A percentile compares a stretch with the other conserved stretches of the same genome.
Conservation (phyloP, 306 rosid genomes). For the Sicyos baderoa region DNA sequence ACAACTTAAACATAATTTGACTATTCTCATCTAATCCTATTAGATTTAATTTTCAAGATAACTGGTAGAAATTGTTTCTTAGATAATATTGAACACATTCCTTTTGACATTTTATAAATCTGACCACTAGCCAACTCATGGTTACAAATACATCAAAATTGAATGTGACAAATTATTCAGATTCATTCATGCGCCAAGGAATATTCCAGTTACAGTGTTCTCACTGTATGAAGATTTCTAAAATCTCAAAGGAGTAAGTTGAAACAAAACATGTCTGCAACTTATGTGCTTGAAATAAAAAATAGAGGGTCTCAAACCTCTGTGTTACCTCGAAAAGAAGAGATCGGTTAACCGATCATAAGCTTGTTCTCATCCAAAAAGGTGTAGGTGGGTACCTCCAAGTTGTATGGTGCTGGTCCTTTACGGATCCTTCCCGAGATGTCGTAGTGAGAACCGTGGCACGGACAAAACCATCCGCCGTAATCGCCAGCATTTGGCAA, state of each 20-base stretch:
- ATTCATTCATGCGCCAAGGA: slow-evolving; percentile 3
- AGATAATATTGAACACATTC: too few species aligned
- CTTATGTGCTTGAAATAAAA: slow-evolving; percentile 30
- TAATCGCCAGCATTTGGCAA: slow-evolving; percentile 83
- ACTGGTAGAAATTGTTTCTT: too few species aligned
- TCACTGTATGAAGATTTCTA: slow-evolving; percentile 12
- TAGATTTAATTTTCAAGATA: too few species aligned
- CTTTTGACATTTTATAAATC: too few species aligned
- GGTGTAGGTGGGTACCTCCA: slow-evolving; percentile 73
- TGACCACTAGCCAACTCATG: too few species aligned
- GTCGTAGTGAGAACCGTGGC: slow-evolving; percentile 87
- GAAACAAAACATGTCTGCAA: slow-evolving; percentile 25
- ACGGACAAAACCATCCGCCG: slow-evolving; percentile 91
- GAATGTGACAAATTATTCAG: background rate
- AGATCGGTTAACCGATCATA: slow-evolving; percentile 46
- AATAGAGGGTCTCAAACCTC: background rate
- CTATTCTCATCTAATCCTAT: too few species aligned
- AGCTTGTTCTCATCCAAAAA: slow-evolving; percentile 66
- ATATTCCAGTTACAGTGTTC: slow-evolving; percentile 2
- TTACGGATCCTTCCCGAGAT: slow-evolving; percentile 77
- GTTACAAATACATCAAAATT: slow-evolving; percentile 6
- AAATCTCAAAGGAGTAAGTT: slow-evolving; percentile 21
- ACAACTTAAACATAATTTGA: too few species aligned
- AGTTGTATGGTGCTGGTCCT: slow-evolving; percentile 83
- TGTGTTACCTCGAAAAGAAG: slow-evolving; percentile 14